phyloP scores from a whole-genome alignment of 495 filamentous ascomycete genomes.

The Penicillium fimorum region DNA sequence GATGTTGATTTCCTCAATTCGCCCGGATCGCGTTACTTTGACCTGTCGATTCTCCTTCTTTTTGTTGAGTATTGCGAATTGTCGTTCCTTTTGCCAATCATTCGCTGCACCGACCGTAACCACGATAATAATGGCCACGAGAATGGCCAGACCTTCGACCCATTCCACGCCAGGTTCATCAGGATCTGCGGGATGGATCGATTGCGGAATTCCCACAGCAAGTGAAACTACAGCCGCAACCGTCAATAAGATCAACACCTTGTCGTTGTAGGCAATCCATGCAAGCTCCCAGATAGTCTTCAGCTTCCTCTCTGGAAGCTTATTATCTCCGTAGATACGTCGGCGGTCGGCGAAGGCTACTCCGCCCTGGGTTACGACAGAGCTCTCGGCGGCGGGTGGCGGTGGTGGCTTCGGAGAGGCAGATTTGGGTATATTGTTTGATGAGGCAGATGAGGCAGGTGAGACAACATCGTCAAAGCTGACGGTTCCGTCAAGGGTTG shows the following conservation, averaged over 20 bases:
- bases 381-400: conserved; percentile 28
- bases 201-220: conserved; percentile 74
- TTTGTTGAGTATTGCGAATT: conserved; percentile 72
- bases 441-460: conserved; percentile 1
- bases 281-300: conserved; percentile 71
- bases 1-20: conserved; percentile 72
- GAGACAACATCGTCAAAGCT: conserved; percentile 63
- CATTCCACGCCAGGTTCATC: conserved; percentile 66
- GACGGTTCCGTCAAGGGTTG: conserved; percentile 58
- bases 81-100: conserved; percentile 76
- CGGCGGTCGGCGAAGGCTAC: conserved; percentile 59
- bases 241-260: conserved; percentile 75
- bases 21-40: conserved; percentile 75
- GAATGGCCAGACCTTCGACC: conserved; percentile 80
- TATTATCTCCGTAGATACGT: conserved; percentile 68
- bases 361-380: conserved; percentile 24
- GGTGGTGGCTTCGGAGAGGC: conserved; percentile 28
- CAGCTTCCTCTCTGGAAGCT: conserved; percentile 66
- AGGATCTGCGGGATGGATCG: conserved; percentile 41
- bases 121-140: conserved; percentile 73
- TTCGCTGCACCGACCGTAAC: conserved; percentile 72
- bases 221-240: conserved; percentile 78
- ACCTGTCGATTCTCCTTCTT: conserved; percentile 71
- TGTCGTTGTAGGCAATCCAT: conserved; percentile 84
- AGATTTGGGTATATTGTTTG: conserved; percentile 31